phyloP scores from a whole-genome alignment of 495 filamentous ascomycete genomes.

The Penicillium salamii region DNA sequence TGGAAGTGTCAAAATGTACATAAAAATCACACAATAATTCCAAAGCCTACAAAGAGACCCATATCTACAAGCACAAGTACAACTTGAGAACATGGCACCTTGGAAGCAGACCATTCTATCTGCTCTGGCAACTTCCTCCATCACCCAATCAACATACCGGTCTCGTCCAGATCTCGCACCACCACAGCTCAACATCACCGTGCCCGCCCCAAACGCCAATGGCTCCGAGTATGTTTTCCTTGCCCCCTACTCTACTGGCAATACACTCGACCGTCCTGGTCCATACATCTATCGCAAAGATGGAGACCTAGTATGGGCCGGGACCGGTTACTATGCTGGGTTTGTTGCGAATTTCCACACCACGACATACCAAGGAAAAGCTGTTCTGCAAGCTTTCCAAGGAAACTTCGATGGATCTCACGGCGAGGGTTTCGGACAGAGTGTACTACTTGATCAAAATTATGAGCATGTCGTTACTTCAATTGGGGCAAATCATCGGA shows the following conservation, averaged over 20 bases:
- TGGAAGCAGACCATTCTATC: not conserved
- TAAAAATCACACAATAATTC: not conserved
- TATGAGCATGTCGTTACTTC: slow-evolving; percentile 47
- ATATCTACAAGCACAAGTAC: too few species aligned
- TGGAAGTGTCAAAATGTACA: too few species aligned
- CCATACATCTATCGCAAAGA: slow-evolving; percentile 51
- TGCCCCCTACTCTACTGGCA: slow-evolving; percentile 34
- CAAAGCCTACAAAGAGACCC: too few species aligned
- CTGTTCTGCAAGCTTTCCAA: slow-evolving; percentile 48
- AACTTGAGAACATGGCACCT: not conserved
- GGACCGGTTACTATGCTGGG: slow-evolving; percentile 44
- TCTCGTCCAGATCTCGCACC: slow-evolving; percentile 51
- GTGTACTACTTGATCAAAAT: slow-evolving; percentile 42
- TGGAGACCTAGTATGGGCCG: slow-evolving; percentile 53
- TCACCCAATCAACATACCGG: slow-evolving; percentile 21
- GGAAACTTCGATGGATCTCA: slow-evolving; percentile 44
- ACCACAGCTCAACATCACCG: slow-evolving; percentile 52
- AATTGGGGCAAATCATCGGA: slow-evolving; percentile 40
- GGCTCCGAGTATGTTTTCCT: slow-evolving; percentile 49
- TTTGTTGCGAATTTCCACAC: slow-evolving; percentile 38
- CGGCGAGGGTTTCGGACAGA: slow-evolving; percentile 44
- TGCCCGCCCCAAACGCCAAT: slow-evolving; percentile 38
- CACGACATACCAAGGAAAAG: slow-evolving; percentile 37
- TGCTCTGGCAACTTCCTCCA: not conserved
- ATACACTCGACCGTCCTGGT: slow-evolving; percentile 27